Conservation (phyloP, 2,329 filamentous ascomycete species). For the Pyrenophora seminiperda region DNA sequence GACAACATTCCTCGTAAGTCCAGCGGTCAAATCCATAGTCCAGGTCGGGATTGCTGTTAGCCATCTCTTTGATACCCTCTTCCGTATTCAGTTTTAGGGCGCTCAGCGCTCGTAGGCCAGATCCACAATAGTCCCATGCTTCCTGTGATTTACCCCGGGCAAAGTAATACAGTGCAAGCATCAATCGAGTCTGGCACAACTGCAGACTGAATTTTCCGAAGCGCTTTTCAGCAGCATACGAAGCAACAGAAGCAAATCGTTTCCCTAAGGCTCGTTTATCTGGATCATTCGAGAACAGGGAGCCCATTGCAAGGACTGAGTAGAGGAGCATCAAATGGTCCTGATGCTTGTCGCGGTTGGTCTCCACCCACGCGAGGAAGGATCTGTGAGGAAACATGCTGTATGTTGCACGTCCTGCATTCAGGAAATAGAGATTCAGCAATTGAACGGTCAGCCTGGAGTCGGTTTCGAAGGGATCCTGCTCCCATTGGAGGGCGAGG, state of each 20-base stretch:
- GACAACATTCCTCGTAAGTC: conserved; percentile 68
- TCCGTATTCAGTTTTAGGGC: conserved; percentile 69
- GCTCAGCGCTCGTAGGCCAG: conserved; percentile 64
- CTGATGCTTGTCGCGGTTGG: conserved; percentile 54
- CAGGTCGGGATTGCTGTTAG: conserved; percentile 54
- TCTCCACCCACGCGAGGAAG: conserved; percentile 62
- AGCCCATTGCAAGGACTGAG: conserved; percentile 62
- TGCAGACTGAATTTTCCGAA: conserved; percentile 64
- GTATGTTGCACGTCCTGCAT: conserved; percentile 61
- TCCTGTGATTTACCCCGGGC: conserved; percentile 64
- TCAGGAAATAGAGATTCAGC: conserved; percentile 62
- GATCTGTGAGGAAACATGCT: conserved; percentile 61
- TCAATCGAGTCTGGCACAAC: conserved; percentile 69
- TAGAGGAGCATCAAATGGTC: conserved; percentile 67
- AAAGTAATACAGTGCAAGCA: conserved; percentile 70
- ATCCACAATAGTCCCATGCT: conserved; percentile 67
- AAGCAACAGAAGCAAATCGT: conserved; percentile 60
- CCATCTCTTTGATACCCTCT: conserved; percentile 50
- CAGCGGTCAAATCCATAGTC: conserved; percentile 64
- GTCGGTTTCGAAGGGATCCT: conserved; percentile 61
- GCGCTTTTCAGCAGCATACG: conserved; percentile 60
- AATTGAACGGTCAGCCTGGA: conserved; percentile 58
- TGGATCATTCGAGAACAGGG: conserved; percentile 57
- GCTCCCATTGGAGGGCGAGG: conserved; percentile 51
- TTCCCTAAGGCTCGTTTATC: conserved; percentile 54